Percentiles rank a stretch among this genome's conserved stretches.
Evolutionary conservation across 2,329 filamentous ascomycete genomes (phyloP).

Genomic region (Gremmenia infestans): DNA sequence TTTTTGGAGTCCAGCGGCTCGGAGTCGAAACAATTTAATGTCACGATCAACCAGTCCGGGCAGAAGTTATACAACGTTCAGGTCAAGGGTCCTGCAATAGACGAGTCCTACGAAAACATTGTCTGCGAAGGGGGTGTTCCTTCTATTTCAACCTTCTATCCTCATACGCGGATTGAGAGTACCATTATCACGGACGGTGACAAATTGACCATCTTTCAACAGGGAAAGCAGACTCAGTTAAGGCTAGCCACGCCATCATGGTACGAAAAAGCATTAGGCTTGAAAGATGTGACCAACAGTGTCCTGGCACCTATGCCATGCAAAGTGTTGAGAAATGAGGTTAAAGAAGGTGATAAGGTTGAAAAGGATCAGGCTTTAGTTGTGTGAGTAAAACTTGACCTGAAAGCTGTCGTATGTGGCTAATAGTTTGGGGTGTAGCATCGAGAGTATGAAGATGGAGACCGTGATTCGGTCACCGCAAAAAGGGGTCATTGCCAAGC

Average conservation of each 20-base stretch:
- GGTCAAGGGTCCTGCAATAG: constrained; percentile 44
- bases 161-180: constrained; percentile 71
- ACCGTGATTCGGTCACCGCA: constrained; percentile 76
- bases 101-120: constrained; percentile 33
- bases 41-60: constrained; percentile 28
- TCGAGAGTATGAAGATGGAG: constrained; percentile 90
- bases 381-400: constrained; percentile 50
- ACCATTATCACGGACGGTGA: constrained; percentile 63
- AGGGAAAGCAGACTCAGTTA: constrained; percentile 55
- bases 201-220: constrained; percentile 73
- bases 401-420: constrained; percentile 6
- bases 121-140: constrained; percentile 44
- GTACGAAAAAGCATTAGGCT: constrained; percentile 81
- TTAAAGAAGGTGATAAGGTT: constrained; percentile 74
- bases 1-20: constrained; percentile 16
- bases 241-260: constrained; percentile 62
- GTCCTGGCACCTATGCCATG: constrained; percentile 96
- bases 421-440: constrained; percentile 40
- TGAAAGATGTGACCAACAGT: constrained; percentile 74
- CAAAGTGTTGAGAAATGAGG: constrained; percentile 88
- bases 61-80: constrained; percentile 35
- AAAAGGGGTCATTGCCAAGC: constrained; percentile 63
- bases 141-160: constrained; percentile 69
- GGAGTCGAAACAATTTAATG: constrained; percentile 15
- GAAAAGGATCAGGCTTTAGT: constrained; percentile 83